phyloP scores from a whole-genome alignment of 495 filamentous ascomycete species.

The Friedmanniomyces simplex region DNA sequence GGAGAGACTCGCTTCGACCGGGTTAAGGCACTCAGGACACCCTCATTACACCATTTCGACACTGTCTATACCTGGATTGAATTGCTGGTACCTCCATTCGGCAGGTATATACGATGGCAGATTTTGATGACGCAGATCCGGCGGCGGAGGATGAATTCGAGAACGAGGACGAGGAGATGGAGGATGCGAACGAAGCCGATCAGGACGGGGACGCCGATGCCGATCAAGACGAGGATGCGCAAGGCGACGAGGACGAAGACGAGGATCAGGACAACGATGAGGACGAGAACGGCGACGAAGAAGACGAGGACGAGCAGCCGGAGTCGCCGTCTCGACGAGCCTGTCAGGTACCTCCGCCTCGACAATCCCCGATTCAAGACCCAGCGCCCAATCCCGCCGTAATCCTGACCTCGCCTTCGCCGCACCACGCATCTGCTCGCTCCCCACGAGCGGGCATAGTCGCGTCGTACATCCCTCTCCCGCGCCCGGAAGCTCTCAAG shows the following conservation, averaged over 20 bases:
- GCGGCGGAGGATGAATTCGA: slow-evolving; percentile 29
- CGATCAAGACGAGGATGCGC: slow-evolving; percentile 34
- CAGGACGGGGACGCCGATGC: slow-evolving; percentile 31
- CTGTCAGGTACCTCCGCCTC: slow-evolving; percentile 27
- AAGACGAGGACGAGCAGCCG: slow-evolving; percentile 45
- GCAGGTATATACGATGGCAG: slow-evolving; percentile 18
- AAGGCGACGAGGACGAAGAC: slow-evolving; percentile 50
- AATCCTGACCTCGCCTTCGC: slow-evolving; percentile 41
- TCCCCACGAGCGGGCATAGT: slow-evolving; percentile 21
- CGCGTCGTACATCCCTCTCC: slow-evolving; percentile 46
- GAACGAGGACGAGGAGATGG: slow-evolving; percentile 41
- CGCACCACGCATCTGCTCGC: slow-evolving; percentile 33
- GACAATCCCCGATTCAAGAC: slow-evolving; percentile 18
- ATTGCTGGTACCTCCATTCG: no score
- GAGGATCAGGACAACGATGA: slow-evolving; percentile 54
- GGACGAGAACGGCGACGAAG: slow-evolving; percentile 48
- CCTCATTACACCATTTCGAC: neutral
- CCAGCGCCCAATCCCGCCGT: slow-evolving; percentile 21
- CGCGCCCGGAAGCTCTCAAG: slow-evolving; percentile 69
- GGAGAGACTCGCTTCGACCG: neutral
- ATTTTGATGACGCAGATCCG: slow-evolving; percentile 34
- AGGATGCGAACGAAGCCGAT: slow-evolving; percentile 41
- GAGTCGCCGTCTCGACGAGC: slow-evolving; percentile 38
- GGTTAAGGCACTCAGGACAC: neutral
- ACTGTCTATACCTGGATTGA: no score